Percentiles rank a stretch among this genome's conserved stretches.
Conservation (phyloP, 306 rosid species). For the Spatholobus suberectus region DNA sequence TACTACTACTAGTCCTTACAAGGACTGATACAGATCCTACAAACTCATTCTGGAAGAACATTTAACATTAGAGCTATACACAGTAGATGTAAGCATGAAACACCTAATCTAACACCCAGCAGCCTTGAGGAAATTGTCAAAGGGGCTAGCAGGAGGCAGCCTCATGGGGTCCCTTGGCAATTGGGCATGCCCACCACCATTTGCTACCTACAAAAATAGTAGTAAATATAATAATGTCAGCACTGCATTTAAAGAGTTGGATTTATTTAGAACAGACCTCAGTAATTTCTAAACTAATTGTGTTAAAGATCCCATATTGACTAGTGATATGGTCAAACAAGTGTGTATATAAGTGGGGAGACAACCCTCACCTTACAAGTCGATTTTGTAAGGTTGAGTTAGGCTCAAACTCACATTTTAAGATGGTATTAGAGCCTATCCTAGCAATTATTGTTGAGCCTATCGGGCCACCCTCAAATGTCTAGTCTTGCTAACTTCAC, state of each 20-base stretch:
- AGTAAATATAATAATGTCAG: background rate
- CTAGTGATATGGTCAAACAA: too few species aligned
- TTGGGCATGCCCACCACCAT: slow-evolving; percentile 43
- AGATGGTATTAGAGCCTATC: too few species aligned
- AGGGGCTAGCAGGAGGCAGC: slow-evolving; percentile 98
- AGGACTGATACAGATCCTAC: slow-evolving; percentile 32
- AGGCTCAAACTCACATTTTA: too few species aligned
- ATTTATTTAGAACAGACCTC: background rate
- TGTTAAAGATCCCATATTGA: too few species aligned
- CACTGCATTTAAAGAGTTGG: background rate
- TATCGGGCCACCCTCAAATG: too few species aligned
- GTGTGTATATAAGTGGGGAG: too few species aligned
- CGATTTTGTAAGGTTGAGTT: too few species aligned
- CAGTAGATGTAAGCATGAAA: slow-evolving; percentile 2
- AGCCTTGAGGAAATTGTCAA: slow-evolving; percentile 95
- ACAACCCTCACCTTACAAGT: too few species aligned
- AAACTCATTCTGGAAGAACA: slow-evolving; percentile 9
- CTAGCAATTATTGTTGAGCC: too few species aligned
- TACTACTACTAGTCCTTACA: background rate
- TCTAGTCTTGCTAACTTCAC: too few species aligned
- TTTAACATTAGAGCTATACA: slow-evolving; percentile 35
- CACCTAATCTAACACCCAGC: slow-evolving; percentile 73
- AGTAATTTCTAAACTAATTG: background rate
- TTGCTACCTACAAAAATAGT: slow-evolving; percentile 50
- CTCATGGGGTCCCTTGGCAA: slow-evolving; percentile 62